A percentile compares a stretch with the other conserved stretches of the same genome.
Conservation (phyloP, 805 yeast genomes). For the Schizosaccharomyces osmophilus region DNA sequence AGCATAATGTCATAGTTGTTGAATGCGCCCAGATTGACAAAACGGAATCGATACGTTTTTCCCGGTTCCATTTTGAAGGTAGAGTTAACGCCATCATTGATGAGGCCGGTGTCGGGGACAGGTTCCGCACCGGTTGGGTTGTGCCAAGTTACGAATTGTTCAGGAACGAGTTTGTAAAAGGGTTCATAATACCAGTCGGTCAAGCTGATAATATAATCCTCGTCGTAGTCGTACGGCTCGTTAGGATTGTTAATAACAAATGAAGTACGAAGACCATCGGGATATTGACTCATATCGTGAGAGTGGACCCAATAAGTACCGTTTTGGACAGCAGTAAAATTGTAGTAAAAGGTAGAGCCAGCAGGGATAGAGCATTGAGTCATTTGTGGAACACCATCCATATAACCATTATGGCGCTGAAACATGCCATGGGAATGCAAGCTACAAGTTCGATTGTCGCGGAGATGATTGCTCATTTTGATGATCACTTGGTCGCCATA, state of each 20-base stretch:
- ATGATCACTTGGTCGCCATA: constrained; percentile 59
- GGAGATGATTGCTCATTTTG: constrained; percentile 47
- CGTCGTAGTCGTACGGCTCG: constrained; percentile 54
- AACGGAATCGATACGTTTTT: constrained; percentile 58
- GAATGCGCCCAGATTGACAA: constrained; percentile 75
- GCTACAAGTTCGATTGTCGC: constrained; percentile 35
- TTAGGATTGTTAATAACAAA: constrained; percentile 50
- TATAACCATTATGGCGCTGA: constrained; percentile 44
- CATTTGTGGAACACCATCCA: constrained; percentile 81
- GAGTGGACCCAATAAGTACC: constrained; percentile 98
- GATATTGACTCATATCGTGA: constrained; percentile 70
- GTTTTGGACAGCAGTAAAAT: constrained; percentile 67
- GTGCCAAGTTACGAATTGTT: constrained; percentile 36
- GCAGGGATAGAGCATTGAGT: constrained; percentile 86
- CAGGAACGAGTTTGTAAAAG: constrained; percentile 24
- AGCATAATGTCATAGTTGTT: constrained; percentile 72
- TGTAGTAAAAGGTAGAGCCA: constrained; percentile 48
- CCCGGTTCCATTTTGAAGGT: constrained; percentile 65
- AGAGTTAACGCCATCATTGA: constrained; percentile 58
- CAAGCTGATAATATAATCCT: constrained; percentile 42
- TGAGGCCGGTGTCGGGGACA: constrained; percentile 54
- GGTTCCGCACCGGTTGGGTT: constrained; percentile 99
- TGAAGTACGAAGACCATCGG: constrained; percentile 47
- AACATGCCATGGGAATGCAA: constrained; percentile 89
- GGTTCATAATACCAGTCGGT: constrained; percentile 74